These are phyloP conservation scores for Solanum raphanifolium DNA, from an alignment of 257 asterid genomes.

Conservation along the genomic window DNA sequence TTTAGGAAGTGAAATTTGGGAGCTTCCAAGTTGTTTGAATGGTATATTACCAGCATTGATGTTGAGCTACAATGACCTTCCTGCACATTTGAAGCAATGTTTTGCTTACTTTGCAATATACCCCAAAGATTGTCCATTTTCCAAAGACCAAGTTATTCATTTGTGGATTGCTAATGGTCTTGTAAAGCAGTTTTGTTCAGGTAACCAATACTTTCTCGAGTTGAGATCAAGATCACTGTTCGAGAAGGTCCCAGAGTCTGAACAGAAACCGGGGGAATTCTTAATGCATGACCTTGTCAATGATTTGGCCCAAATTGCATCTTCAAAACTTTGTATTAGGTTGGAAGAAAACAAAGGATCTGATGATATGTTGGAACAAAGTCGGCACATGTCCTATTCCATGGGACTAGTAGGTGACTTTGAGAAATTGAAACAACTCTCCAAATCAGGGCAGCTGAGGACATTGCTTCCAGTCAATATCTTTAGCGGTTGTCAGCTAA, in stretches of 20 bases:
- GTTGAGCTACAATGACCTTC: slow-evolving; percentile 3
- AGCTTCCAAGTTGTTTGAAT: not conserved
- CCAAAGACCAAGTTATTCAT: not conserved
- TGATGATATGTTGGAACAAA: no score
- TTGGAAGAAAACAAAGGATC: not conserved
- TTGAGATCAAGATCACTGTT: not conserved
- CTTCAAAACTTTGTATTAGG: not conserved
- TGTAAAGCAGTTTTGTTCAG: not conserved
- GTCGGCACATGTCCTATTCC: not conserved
- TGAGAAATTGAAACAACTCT: not conserved
- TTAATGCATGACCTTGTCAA: slow-evolving; percentile 6
- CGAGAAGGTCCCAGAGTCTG: not conserved
- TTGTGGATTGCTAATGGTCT: slow-evolving; percentile 13
- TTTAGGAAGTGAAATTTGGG: not conserved
- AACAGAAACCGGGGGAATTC: fast-evolving
- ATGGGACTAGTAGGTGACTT: fast-evolving
- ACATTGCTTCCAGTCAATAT: not conserved
- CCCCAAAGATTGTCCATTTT: not conserved
- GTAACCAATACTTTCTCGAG: not conserved
- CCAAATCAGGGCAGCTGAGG: not conserved
- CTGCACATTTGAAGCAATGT: not conserved
- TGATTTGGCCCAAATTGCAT: not conserved
- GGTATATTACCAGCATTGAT: not conserved
- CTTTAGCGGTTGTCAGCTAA: fast-evolving
- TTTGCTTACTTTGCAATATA: slow-evolving; percentile 3